A percentile compares a stretch with the other conserved stretches of the same genome.
Evolutionary conservation across 106 monocot genomes (phyloP).

Genomic region (Dendrobium catenatum): DNA sequence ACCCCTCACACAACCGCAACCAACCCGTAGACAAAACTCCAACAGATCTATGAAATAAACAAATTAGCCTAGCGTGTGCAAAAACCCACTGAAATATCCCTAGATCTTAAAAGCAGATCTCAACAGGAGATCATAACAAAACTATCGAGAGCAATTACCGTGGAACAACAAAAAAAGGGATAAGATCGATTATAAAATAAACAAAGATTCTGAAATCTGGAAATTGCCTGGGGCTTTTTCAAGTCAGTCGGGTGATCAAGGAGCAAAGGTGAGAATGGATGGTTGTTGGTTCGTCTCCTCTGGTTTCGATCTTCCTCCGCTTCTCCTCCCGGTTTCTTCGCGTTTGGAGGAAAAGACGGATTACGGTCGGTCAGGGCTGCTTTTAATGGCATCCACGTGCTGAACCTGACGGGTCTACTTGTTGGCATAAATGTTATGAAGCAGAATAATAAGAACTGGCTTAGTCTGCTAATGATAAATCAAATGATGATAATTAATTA

Average conservation of each 20-base stretch:
- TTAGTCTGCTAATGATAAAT: no score
- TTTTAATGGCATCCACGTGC: not conserved
- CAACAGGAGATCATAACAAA: not conserved
- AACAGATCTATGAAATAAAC: not conserved
- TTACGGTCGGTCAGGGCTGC: not conserved
- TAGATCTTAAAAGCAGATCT: slow-evolving; percentile 2
- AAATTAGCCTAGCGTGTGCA: not conserved
- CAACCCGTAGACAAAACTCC: not conserved
- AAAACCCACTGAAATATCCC: not conserved
- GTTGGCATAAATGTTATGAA: no score
- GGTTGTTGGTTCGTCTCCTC: not conserved
- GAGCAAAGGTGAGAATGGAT: not conserved
- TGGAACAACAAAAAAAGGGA: not conserved
- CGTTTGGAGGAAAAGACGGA: not conserved
- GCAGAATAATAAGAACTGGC: no score
- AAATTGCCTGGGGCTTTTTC: not conserved
- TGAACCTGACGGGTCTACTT: no score
- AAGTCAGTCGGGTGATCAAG: not conserved
- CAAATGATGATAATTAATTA: no score
- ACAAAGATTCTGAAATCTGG: not conserved
- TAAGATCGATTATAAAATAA: not conserved
- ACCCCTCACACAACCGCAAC: not conserved
- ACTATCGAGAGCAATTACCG: not conserved
- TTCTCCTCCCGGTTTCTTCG: not conserved
- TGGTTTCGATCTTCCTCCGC: not conserved